Evolutionary conservation across 2,329 filamentous ascomycete species (phyloP), one percentile per base, ranked within the genome.

Genomic region (Epichloe sibirici): DNA sequence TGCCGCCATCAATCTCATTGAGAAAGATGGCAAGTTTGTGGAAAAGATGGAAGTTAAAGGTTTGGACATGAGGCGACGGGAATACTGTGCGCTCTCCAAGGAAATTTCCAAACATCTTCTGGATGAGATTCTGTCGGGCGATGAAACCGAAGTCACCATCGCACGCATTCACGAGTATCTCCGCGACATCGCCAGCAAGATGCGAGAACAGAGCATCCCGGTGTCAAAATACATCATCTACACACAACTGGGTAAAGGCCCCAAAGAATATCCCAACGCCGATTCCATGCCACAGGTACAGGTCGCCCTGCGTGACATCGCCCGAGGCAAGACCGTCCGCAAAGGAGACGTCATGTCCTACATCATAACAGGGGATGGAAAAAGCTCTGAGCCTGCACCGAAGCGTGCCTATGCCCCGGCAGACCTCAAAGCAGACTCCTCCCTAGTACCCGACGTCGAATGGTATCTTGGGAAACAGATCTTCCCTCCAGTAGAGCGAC

Each of bases 381-480:
- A 77, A 60, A 76, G 71, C 59, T 85, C 73, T 42, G 86, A 90
- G 57, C 76, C 78, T 12, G 81, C 89, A 2, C 87, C 93, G 23
- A 95, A 95, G 71, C 88, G 94, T 59, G 91, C 93, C 3, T 91
- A 88, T 66, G 84, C 86, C 5, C 85, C 88, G 1, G 85, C 90
- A 53, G 93, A 98, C 66, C 73, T 88, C 54, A 94, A 93, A 63
- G 65, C 81, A 15, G 86, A 87, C 59, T 83, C 85, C 1, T 84
- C 75, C 1, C 77, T 98, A 6, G 78, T 85, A 53, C 88, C 90
- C 2, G 93, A 98, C 63, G 80, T 96, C n/a, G 93, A 98, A 65
- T 97, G 90, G 80, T 98, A 98, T 68, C 81, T 98, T 40, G 86
- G 89, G 73, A 98, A 98, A 74, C 93, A 98, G 69, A 96, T 98